phyloP scores from a whole-genome alignment of 331 rosid genomes.

The Quercus tomentella region DNA sequence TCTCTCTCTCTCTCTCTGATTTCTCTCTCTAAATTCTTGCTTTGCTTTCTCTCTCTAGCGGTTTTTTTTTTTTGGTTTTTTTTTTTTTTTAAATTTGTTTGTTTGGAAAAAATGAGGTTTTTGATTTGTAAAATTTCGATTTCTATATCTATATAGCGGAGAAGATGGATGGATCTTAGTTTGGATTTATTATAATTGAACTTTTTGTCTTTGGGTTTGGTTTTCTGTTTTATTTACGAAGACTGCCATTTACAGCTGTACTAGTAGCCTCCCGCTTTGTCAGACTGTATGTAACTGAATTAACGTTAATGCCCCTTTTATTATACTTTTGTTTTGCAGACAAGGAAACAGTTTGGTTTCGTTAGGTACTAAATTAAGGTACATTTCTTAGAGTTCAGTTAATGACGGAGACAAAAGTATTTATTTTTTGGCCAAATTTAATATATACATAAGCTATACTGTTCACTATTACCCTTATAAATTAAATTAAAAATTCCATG shows the following conservation, averaged over 20 bases:
- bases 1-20: slow-evolving; percentile 11
- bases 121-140: background rate
- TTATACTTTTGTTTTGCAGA: background rate
- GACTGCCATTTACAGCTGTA: slow-evolving; percentile 32
- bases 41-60: background rate
- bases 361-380: too few relatives aligned
- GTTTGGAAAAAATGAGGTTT: slow-evolving; percentile 18
- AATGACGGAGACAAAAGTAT: too few relatives aligned
- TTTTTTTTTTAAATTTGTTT: slow-evolving; percentile 4
- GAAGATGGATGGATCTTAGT: slow-evolving; percentile 44
- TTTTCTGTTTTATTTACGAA: slow-evolving; percentile 12
- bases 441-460: too few relatives aligned
- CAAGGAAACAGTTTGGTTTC: background rate
- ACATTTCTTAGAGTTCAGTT: too few relatives aligned
- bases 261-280: background rate
- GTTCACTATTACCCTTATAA: too few relatives aligned
- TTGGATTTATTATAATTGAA: slow-evolving; percentile 15
- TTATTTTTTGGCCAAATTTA: too few relatives aligned
- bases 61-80: background rate
- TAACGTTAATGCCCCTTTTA: background rate
- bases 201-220: background rate
- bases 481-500: too few relatives aligned
- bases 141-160: slow-evolving; percentile 4
- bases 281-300: background rate
- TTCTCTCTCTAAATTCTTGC: background rate